Evolutionary conservation across 257 asterid genomes (phyloP).

Genomic region (Solanum pinnatisectum): DNA sequence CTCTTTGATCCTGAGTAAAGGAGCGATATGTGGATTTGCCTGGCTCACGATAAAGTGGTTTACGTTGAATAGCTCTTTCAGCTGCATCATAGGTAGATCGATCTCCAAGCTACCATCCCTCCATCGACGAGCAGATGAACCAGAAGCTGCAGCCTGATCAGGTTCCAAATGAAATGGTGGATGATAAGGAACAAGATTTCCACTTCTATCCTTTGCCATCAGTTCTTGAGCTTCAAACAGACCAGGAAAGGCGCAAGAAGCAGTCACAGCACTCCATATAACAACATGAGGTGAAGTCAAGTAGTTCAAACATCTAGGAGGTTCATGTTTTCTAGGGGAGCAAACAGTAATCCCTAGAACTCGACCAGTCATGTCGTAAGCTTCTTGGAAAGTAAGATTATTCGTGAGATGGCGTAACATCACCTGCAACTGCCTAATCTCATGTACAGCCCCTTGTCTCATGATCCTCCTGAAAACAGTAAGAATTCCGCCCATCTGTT

Average conservation of each 20-base stretch:
- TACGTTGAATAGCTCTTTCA: constrained; percentile 94
- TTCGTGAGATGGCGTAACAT: constrained; percentile 78
- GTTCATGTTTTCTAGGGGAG: constrained; percentile 95
- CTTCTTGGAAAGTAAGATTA: constrained; percentile 92
- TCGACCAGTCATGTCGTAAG: constrained; percentile 95
- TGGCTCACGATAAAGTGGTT: constrained; percentile 96
- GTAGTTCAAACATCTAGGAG: constrained; percentile 95
- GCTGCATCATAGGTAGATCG: constrained; percentile 93
- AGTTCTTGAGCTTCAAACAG: constrained; percentile 97
- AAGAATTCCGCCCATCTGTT: constrained; percentile 78
- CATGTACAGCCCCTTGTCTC: constrained; percentile 89
- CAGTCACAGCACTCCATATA: constrained; percentile 97
- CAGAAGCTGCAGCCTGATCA: constrained; percentile 43
- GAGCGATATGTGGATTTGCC: constrained; percentile 95
- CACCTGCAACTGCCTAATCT: constrained; percentile 74
- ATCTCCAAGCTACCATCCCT: constrained; percentile 98
- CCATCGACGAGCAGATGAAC: constrained; percentile 71
- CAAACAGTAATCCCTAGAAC: constrained; percentile 88
- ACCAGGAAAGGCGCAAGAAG: constrained; percentile 97
- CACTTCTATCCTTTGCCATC: constrained; percentile 90
- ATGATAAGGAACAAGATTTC: constrained; percentile 90
- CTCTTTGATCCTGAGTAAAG: constrained; percentile 81
- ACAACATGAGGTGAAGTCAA: constrained; percentile 98
- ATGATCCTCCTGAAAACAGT: constrained; percentile 68
- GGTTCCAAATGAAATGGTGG: constrained; percentile 93